A percentile compares a stretch with the other conserved stretches of the same genome.
phyloP scores from a whole-genome alignment of 805 yeast genomes.

The Pichia manshurica region DNA sequence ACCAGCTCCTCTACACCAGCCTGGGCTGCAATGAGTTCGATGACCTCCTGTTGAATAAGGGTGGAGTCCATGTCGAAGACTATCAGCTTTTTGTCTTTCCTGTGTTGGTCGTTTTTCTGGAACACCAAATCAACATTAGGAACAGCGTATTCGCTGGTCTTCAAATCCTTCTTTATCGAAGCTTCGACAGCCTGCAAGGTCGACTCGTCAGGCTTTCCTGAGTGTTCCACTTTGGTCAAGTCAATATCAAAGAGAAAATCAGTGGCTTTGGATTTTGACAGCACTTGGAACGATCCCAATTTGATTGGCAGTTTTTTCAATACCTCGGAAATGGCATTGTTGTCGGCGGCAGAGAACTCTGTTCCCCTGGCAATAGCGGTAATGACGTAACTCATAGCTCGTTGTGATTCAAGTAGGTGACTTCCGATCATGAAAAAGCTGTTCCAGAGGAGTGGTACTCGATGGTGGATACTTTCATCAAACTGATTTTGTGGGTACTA shows the following conservation, averaged over 20 bases:
- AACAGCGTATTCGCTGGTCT: slow-evolving; percentile 11
- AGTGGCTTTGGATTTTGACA: slow-evolving; percentile 34
- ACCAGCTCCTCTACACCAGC: slow-evolving; percentile 89
- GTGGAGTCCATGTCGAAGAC: slow-evolving; percentile 99
- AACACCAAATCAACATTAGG: slow-evolving; percentile 38
- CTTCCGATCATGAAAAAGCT: neutral
- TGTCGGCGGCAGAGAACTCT: slow-evolving; percentile 20
- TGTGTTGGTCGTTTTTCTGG: slow-evolving; percentile 30
- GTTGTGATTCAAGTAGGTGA: neutral
- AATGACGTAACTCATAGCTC: slow-evolving; percentile 23
- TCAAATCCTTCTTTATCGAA: slow-evolving; percentile 18
- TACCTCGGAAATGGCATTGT: slow-evolving; percentile 22
- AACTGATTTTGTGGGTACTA: no score
- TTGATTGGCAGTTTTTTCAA: slow-evolving; percentile 29
- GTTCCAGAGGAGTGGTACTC: neutral
- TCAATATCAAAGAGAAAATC: slow-evolving; percentile 31
- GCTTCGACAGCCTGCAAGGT: slow-evolving; percentile 17
- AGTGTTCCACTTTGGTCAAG: slow-evolving; percentile 11
- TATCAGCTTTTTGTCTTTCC: slow-evolving; percentile 49
- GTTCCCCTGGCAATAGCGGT: slow-evolving; percentile 28
- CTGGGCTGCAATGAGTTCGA: slow-evolving; percentile 89
- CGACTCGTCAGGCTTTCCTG: slow-evolving; percentile 5
- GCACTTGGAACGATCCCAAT: slow-evolving; percentile 23
- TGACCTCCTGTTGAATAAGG: slow-evolving; percentile 90
- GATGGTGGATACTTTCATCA: no score